A percentile compares a stretch with the other conserved stretches of the same genome.
These are phyloP conservation scores for Tagetes patula DNA, from an alignment of 129 eudicot genomes.

Conservation along the genomic window DNA sequence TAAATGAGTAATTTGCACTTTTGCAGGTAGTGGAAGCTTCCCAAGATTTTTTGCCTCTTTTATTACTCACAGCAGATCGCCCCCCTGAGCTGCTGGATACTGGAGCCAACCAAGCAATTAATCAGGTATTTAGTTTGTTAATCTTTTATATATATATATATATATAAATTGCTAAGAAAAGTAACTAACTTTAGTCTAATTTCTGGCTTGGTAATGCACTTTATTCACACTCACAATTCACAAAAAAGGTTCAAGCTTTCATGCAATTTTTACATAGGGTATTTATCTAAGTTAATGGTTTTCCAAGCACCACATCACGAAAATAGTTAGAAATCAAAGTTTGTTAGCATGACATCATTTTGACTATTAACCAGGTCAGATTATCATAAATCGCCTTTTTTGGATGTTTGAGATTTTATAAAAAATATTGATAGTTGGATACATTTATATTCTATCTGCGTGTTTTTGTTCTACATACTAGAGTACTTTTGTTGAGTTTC, in stretches of 20 bases:
- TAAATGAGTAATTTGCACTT: constrained; percentile 26
- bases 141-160: neutral
- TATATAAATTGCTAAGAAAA: neutral
- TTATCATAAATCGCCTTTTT: neutral
- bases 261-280: neutral
- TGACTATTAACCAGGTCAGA: neutral
- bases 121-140: constrained; percentile 54
- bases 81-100: constrained; percentile 87
- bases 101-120: constrained; percentile 95
- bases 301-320: neutral
- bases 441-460: neutral
- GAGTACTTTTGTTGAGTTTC: neutral
- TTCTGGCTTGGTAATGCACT: neutral
- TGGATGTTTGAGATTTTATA: neutral
- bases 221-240: neutral
- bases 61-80: constrained; percentile 93
- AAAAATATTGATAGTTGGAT: neutral
- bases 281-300: neutral
- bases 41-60: constrained; percentile 85
- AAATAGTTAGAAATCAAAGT: neutral
- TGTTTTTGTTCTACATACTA: neutral
- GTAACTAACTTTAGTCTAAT: constrained; percentile 5
- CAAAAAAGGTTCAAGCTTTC: neutral
- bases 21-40: constrained; percentile 93
- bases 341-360: neutral